Evolutionary conservation across 306 rosid genomes (phyloP), one percentile per base, ranked within the genome.

Genomic region (Acmispon strigosus): DNA sequence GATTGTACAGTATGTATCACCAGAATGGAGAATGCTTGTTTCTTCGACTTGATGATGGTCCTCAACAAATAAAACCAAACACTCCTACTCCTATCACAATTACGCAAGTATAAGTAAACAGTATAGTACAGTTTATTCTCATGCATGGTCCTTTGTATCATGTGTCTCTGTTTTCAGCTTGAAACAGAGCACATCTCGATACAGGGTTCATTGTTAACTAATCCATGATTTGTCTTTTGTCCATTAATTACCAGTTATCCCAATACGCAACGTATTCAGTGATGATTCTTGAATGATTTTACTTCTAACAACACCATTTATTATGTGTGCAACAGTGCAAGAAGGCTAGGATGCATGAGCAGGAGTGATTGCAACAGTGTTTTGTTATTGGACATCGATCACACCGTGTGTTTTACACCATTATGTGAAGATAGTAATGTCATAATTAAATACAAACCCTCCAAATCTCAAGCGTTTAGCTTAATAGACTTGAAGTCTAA

Each of bases 1-100:
- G 15, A 75, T 69, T 42, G 50, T 62, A 20, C 14, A 45, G 55
- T 80, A 61, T 10, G 17, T 57, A 64, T 70, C 71, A 44, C 37
- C 27, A n/a, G 75, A 81, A 39, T 32, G 37, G 3, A 32, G 6
- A 71, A 36, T 53, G 53, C 41, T 73, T 47, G 42, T 45, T 54
- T 68, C 50, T 75, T 62, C 24, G 2, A 43, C 63, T 73, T 41
- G 24, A 32, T 32, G 32, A 69, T 71, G 72, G 47, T 68, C 73
- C 56, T 59, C 9, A 66, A 62, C 47, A 62, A 54, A 44, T 48
- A 66, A 79, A 66, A 79, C 66, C 72, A 34, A 59, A 67, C 17
- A 17, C 10, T 49, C 57, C 75, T 66, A 17, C 10, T 49, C 57
- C 75, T 66, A 60, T 57, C 81, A 75, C 58, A 80, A 48, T 5